A percentile compares a stretch with the other conserved stretches of the same genome.
These are phyloP conservation scores for Penicillium sp. DNA, from an alignment of 2,329 filamentous ascomycete genomes.

Conservation along the genomic window DNA sequence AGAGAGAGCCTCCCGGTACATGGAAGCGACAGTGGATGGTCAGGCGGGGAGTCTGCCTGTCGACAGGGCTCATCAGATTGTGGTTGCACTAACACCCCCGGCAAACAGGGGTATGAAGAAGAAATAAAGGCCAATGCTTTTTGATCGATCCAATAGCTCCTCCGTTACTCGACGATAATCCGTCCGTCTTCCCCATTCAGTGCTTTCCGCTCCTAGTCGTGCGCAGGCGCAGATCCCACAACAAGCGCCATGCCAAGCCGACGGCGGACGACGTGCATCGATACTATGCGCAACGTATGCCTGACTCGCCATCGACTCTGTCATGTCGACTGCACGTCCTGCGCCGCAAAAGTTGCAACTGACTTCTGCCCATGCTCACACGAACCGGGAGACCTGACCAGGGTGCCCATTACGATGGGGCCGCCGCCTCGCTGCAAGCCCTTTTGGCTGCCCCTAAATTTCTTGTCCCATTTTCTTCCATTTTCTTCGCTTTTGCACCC, in stretches of 20 bases:
- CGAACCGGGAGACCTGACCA: conserved; percentile 7
- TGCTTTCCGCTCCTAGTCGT: conserved; percentile 1
- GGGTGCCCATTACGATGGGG: neutral
- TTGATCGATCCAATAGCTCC: neutral
- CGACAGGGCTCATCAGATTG: neutral
- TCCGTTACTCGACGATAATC: neutral
- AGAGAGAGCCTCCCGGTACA: neutral
- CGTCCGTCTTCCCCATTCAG: neutral
- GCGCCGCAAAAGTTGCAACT: conserved; percentile 21
- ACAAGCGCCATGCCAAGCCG: conserved; percentile 38
- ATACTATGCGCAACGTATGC: conserved; percentile 16
- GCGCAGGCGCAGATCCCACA: conserved; percentile 19
- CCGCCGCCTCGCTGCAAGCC: neutral
- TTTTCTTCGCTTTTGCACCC: neutral
- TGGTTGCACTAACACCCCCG: neutral
- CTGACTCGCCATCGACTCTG: conserved; percentile 16
- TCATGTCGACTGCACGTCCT: conserved; percentile 19
- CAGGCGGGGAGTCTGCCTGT: neutral
- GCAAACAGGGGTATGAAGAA: neutral
- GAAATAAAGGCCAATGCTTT: neutral
- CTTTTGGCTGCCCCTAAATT: neutral
- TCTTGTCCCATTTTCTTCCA: neutral
- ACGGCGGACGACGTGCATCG: conserved; percentile 25
- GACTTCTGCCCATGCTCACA: conserved; percentile 7
- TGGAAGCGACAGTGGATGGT: neutral